Evolutionary conservation across 2,329 filamentous ascomycete genomes (phyloP).

Genomic region (Arthrobotrys conoides): DNA sequence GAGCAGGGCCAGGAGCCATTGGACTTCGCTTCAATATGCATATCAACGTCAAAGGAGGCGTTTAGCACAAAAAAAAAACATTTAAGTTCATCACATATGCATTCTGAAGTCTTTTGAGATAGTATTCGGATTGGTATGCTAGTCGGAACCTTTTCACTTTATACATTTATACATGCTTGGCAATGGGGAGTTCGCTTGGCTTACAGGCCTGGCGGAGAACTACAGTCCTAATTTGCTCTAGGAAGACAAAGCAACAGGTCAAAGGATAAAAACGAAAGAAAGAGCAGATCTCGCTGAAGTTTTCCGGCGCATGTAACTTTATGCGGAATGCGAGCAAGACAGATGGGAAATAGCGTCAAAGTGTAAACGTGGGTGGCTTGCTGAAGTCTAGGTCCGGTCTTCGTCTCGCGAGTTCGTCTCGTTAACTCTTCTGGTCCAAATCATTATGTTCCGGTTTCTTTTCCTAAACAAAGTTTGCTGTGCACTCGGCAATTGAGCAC

Average conservation of each 20-base stretch:
- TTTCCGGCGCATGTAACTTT: slow-evolving; percentile 17
- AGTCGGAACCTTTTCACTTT: slow-evolving; percentile 37
- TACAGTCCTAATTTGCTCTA: slow-evolving; percentile 51
- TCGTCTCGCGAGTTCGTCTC: slow-evolving; percentile 22
- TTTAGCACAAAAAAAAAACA: slow-evolving; percentile 5
- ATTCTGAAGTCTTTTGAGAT: slow-evolving; percentile 14
- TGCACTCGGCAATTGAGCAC: slow-evolving; percentile 55
- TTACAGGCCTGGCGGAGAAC: slow-evolving; percentile 41
- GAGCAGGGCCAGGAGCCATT: background rate
- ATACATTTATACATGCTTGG: slow-evolving; percentile 34
- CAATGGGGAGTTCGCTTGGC: slow-evolving; percentile 35
- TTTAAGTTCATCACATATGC: slow-evolving; percentile 17
- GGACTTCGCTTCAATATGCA: slow-evolving; percentile 19
- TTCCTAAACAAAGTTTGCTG: slow-evolving; percentile 32
- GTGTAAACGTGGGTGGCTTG: slow-evolving; percentile 57
- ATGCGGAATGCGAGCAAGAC: slow-evolving; percentile 21
- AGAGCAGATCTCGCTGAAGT: slow-evolving; percentile 5
- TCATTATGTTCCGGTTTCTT: slow-evolving; percentile 29
- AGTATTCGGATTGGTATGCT: slow-evolving; percentile 11
- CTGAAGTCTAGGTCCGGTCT: slow-evolving; percentile 16
- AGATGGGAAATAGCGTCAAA: slow-evolving; percentile 19
- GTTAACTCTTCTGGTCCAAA: slow-evolving; percentile 15
- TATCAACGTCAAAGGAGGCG: slow-evolving; percentile 21
- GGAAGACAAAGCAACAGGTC: background rate
- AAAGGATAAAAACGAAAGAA: slow-evolving; percentile 10